Evolutionary conservation across 768 basidiomycete species (phyloP).

Genomic region (Astraeus odoratus): DNA sequence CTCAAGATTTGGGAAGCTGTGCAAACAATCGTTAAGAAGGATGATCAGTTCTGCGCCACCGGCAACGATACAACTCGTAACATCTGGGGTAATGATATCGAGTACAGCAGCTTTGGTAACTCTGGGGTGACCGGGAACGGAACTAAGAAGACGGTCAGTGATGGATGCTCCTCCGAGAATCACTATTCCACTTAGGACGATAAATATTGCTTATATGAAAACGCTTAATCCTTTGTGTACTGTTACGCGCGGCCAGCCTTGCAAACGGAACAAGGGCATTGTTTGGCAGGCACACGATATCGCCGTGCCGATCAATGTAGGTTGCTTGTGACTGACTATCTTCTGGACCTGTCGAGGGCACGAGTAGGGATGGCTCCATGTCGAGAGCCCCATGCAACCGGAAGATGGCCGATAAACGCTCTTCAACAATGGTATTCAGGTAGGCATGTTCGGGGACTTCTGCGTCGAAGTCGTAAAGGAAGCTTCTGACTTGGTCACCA

Average conservation of each 20-base stretch:
- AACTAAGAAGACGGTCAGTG: constrained; percentile 27
- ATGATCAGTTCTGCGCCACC: constrained; percentile 71
- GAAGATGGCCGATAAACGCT: constrained; percentile 71
- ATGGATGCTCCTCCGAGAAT: constrained; percentile 9
- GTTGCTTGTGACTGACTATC: constrained; percentile 62
- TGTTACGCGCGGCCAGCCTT: constrained; percentile 67
- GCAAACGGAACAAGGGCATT: constrained; percentile 74
- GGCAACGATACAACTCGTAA: constrained; percentile 54
- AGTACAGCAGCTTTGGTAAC: constrained; percentile 69
- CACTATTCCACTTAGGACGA: constrained; percentile 46
- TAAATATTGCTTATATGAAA: constrained; percentile 75
- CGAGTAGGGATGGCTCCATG: constrained; percentile 77
- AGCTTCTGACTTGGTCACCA: constrained; percentile 54
- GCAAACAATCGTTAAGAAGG: constrained; percentile 58
- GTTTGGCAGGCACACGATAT: constrained; percentile 65
- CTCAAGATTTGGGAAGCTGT: constrained; percentile 63
- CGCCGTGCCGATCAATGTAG: constrained; percentile 76
- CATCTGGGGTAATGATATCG: constrained; percentile 77
- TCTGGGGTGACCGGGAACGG: constrained; percentile 67
- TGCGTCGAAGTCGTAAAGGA: constrained; percentile 67
- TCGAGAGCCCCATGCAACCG: constrained; percentile 87
- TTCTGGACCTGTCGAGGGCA: constrained; percentile 58
- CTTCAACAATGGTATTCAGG: constrained; percentile 69
- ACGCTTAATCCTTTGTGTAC: constrained; percentile 68
- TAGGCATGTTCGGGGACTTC: constrained; percentile 64